A percentile compares a stretch with the other conserved stretches of the same genome.
Evolutionary conservation across 2,329 filamentous ascomycete species (phyloP).

Genomic region (Neurospora sp.): DNA sequence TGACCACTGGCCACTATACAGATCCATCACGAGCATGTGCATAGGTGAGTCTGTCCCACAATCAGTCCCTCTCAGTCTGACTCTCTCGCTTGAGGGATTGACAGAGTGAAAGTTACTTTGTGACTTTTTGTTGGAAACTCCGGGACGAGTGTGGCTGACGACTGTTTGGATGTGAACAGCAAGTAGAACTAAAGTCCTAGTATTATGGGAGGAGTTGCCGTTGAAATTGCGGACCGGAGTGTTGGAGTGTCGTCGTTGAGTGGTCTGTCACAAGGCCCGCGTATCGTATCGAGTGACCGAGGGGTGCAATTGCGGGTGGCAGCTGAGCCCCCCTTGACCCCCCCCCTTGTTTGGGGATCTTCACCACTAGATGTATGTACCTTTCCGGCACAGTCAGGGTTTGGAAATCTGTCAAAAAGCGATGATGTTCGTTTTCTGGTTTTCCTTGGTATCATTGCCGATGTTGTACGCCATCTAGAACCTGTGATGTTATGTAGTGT

Average conservation of each 20-base stretch:
- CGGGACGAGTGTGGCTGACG: background rate
- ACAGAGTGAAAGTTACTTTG: background rate
- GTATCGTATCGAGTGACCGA: background rate
- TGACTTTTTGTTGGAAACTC: background rate
- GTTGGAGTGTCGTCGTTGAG: background rate
- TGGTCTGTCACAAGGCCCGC: conserved; percentile 14
- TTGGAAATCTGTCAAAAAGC: background rate
- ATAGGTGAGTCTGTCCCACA: background rate
- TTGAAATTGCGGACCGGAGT: background rate
- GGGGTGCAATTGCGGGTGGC: conserved; percentile 7
- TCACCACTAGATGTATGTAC: background rate
- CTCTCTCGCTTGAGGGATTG: background rate
- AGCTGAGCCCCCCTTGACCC: conserved; percentile 15
- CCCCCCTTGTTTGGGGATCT: background rate
- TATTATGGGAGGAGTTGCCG: background rate
- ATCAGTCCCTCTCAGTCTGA: background rate
- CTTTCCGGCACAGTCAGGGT: background rate
- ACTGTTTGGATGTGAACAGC: background rate
- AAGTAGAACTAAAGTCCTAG: background rate
- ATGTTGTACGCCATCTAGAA: background rate
- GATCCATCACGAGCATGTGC: background rate
- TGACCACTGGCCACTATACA: background rate
- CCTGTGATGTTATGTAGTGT: background rate
- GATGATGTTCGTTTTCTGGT: background rate
- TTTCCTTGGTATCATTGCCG: background rate